Evolutionary conservation across 1,284 basidiomycete species (phyloP), one percentile per base, ranked within the genome.

Genomic region (Rhodotorula sp.): DNA sequence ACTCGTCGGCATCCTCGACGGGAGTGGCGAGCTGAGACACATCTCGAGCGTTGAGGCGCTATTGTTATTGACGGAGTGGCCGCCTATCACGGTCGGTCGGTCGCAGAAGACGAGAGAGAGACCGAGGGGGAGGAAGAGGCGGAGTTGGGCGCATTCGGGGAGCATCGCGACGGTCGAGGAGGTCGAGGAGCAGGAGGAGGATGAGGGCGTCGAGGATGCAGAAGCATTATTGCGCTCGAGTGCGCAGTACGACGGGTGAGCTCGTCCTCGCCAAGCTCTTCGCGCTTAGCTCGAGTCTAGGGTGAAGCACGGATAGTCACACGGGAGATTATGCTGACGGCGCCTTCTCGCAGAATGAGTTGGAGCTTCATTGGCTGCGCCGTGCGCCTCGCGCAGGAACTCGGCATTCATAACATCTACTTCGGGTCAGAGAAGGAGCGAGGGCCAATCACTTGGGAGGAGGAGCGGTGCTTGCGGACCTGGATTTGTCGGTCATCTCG

Each of bases 321-420:
- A 10, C 11, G 48, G n/a, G 11, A 27, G 24, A 13, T 7, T 49
- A 3, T 6, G 20, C 53, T 34, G 30, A 54, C 32, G 5, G 22
- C 53, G 19, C 5, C 1, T 9, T 4, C 29, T 8, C 15, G 15
- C 55, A 56, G 55, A 19, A 71, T 72, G 64, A 60, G 55, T 13
- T 74, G 73, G 73, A 58, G 55, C 11, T 70, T 70, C 56, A 72
- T 74, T 39, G 73, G 73, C 7, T 69, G 64, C 44, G 73, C 73
- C 8, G 73, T 74, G 17, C 65, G 73, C 10, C 66, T 74, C 20
- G 73, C 64, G 15, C 73, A 74, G 44, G 73, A 74, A 47, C 62
- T 74, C 22, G 71, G 71, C 19, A 69, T 74, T 34, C 66, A 72
- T 39, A 72, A 72, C 62, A 27, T 67, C 47, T 68, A 68, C 59